phyloP scores from a whole-genome alignment of 2,329 filamentous ascomycete species.

The Cladobotryum mycophilum region DNA sequence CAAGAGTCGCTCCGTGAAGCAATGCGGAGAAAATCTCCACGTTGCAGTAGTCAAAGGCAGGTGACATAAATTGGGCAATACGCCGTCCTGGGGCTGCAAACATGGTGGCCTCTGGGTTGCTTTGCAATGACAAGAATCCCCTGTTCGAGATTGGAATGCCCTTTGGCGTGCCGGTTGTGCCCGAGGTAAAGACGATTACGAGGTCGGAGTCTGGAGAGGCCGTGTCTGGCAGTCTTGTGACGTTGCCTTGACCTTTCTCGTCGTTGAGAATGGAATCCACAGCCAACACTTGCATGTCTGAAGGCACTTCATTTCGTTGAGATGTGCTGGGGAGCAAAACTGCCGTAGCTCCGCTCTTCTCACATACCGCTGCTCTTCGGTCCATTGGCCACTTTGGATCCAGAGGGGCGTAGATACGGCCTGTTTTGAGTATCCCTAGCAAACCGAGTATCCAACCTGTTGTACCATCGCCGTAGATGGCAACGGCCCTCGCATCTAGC shows the following conservation, averaged over 20 bases:
- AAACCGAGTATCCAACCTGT: conserved; percentile 6
- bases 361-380: background rate
- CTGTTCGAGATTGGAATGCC: conserved; percentile 6
- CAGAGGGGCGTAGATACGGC: conserved; percentile 5
- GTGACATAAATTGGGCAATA: conserved; percentile 11
- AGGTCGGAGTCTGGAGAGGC: conserved; percentile 1
- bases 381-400: conserved; percentile 9
- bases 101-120: conserved; percentile 7
- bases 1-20: conserved; percentile 7
- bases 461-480: conserved; percentile 7
- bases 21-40: conserved; percentile 5
- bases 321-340: background rate
- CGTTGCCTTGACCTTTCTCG: background rate
- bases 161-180: conserved; percentile 8
- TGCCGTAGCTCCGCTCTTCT: background rate
- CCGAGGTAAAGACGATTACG: conserved; percentile 8
- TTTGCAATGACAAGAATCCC: conserved; percentile 7
- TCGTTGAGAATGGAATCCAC: background rate
- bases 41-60: conserved; percentile 7
- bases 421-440: conserved; percentile 4
- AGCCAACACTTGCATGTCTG: background rate
- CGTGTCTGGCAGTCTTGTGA: background rate
- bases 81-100: conserved; percentile 6
- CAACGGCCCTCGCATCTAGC: background rate
- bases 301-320: background rate